phyloP scores from a whole-genome alignment of 2,329 filamentous ascomycete species.

The Exserohilum rostratum region DNA sequence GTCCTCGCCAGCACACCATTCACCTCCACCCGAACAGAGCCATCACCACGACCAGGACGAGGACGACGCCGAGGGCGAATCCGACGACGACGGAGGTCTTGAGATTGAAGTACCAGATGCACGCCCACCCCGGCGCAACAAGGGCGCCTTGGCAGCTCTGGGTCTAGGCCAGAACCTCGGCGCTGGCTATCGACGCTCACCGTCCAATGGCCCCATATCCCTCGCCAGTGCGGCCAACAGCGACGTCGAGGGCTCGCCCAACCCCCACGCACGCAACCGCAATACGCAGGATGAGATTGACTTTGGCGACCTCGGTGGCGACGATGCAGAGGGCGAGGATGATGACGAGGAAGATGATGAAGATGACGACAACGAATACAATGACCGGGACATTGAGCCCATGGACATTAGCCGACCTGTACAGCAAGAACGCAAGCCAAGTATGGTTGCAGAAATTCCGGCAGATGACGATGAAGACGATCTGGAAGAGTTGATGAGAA shows the following conservation, averaged over 20 bases:
- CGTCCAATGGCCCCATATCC: conserved; percentile 50
- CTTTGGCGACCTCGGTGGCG: conserved; percentile 41
- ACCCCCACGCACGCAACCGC: conserved; percentile 23
- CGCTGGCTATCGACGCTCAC: conserved; percentile 29
- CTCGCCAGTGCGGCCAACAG: conserved; percentile 53
- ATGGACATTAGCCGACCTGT: conserved; percentile 45
- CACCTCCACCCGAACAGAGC: conserved; percentile 20
- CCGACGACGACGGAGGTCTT: conserved; percentile 33
- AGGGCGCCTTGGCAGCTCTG: conserved; percentile 31
- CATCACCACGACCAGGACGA: conserved; percentile 8
- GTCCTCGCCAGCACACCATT: conserved; percentile 17
- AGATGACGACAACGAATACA: conserved; percentile 43
- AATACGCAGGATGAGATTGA: conserved; percentile 42
- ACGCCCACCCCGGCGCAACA: conserved; percentile 21
- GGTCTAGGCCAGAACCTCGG: conserved; percentile 38
- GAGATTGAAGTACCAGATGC: conserved; percentile 45
- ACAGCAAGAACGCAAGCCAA: conserved; percentile 20
- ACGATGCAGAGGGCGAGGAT: conserved; percentile 30
- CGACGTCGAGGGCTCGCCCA: conserved; percentile 34
- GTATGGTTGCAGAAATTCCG: conserved; percentile 10
- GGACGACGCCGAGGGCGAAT: conserved; percentile 31
- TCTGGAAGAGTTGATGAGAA: conserved; percentile 53
- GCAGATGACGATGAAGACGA: conserved; percentile 48
- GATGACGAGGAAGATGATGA: conserved; percentile 41
- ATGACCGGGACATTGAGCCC: conserved; percentile 40